A percentile compares a stretch with the other conserved stretches of the same genome.
phyloP scores from a whole-genome alignment of 805 yeast species.

The Saccharomycopsis vini region DNA sequence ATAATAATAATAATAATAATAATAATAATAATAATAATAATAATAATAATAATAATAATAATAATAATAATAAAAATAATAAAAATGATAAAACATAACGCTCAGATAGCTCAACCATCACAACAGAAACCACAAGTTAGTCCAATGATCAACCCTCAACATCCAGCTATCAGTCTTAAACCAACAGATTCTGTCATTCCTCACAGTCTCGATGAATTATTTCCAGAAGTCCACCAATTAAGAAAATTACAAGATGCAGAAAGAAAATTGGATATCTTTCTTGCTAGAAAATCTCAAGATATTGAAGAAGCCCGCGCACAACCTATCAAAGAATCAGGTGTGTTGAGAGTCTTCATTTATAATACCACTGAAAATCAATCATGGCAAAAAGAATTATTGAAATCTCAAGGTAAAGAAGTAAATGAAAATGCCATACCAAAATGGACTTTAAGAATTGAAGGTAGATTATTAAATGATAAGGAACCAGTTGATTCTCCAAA shows the following conservation, averaged over 20 bases:
- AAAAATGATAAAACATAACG: slow-evolving; percentile 4
- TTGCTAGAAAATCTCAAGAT: slow-evolving; percentile 77
- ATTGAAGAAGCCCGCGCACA: slow-evolving; percentile 59
- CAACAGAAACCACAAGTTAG: slow-evolving; percentile 19
- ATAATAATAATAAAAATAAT: not conserved
- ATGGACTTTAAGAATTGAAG: slow-evolving; percentile 89
- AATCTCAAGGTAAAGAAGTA: slow-evolving; percentile 20
- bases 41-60: no score
- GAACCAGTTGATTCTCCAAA: slow-evolving; percentile 38
- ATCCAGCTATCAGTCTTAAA: slow-evolving; percentile 22
- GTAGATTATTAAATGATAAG: slow-evolving; percentile 53
- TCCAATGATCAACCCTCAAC: slow-evolving; percentile 22
- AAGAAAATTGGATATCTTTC: slow-evolving; percentile 65
- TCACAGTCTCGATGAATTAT: slow-evolving; percentile 32
- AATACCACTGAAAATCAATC: slow-evolving; percentile 81
- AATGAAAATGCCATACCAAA: slow-evolving; percentile 33
- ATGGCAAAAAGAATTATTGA: slow-evolving; percentile 49
- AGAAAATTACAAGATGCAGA: slow-evolving; percentile 75
- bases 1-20: no score
- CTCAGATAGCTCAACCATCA: slow-evolving; percentile 20
- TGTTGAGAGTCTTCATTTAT: slow-evolving; percentile 71
- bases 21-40: no score
- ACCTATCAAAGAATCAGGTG: slow-evolving; percentile 39
- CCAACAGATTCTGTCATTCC: slow-evolving; percentile 52
- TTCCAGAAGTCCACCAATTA: slow-evolving; percentile 69